Percentiles rank a stretch among this genome's conserved stretches.
Evolutionary conservation across 129 eudicot genomes (phyloP).

Genomic region (Smallanthus sonchifolius): DNA sequence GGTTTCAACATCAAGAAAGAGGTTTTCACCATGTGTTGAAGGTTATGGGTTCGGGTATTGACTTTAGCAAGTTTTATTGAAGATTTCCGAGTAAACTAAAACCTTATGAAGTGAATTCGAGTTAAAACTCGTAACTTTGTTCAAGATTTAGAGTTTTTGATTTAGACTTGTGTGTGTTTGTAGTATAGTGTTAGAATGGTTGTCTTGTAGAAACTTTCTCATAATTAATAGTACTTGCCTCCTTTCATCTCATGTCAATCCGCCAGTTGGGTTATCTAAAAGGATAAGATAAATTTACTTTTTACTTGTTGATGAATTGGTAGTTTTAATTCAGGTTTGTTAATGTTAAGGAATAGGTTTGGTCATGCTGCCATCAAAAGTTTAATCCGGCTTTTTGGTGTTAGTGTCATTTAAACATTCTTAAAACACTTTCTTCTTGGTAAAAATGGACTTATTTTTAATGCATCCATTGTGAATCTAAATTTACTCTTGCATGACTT

Average conservation of each 20-base stretch:
- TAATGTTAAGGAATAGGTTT: not conserved
- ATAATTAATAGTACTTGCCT: slow-evolving; percentile 20
- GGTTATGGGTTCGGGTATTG: slow-evolving; percentile 99
- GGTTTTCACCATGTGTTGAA: slow-evolving; percentile 37
- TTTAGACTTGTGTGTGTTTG: slow-evolving; percentile 22
- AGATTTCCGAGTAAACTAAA: slow-evolving; percentile 50
- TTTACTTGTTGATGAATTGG: not conserved
- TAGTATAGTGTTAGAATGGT: slow-evolving; percentile 17
- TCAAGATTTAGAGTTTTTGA: slow-evolving; percentile 14
- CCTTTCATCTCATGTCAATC: slow-evolving; percentile 12
- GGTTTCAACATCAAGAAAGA: slow-evolving; percentile 33
- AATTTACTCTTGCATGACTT: too few species aligned
- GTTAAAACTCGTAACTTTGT: slow-evolving; percentile 20
- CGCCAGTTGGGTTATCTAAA: not conserved
- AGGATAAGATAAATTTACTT: not conserved
- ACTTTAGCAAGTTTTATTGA: slow-evolving; percentile 46
- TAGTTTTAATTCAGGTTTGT: not conserved
- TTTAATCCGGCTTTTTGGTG: not conserved
- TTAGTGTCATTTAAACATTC: not conserved
- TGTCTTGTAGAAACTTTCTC: slow-evolving; percentile 26
- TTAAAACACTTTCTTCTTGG: not conserved
- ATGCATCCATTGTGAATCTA: not conserved
- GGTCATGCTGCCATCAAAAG: not conserved
- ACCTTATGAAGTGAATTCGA: slow-evolving; percentile 30
- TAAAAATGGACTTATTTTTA: not conserved